phyloP scores from a whole-genome alignment of 129 eudicot species.

The Pulicaria dysenterica region DNA sequence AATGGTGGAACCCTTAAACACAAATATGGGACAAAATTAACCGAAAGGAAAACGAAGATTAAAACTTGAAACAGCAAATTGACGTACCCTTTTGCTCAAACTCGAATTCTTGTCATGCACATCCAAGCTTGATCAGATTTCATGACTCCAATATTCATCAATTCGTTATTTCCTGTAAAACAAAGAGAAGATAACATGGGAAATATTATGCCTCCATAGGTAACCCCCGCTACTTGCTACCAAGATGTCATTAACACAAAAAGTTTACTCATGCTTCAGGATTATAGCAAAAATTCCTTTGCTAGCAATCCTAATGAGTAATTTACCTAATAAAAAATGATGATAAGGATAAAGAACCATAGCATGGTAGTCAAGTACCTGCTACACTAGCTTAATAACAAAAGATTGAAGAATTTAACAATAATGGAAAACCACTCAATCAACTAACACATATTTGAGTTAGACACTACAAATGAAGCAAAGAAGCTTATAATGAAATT shows the following conservation, averaged over 20 bases:
- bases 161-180: constrained; percentile 34
- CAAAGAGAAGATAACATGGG: constrained; percentile 27
- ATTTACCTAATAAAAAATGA: constrained; percentile 10
- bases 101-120: neutral
- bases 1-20: constrained; percentile 5
- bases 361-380: neutral
- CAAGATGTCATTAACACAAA: neutral
- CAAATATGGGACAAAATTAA: neutral
- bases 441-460: constrained; percentile 34
- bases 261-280: neutral
- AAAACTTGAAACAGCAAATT: constrained; percentile 8
- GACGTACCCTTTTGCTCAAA: constrained; percentile 29
- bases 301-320: constrained; percentile 4
- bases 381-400: constrained; percentile 22
- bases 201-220: constrained; percentile 26
- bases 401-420: constrained; percentile 4
- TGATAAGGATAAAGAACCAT: neutral
- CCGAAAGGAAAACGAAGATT: neutral
- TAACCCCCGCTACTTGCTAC: constrained; percentile 4
- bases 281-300: constrained; percentile 9
- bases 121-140: constrained; percentile 8
- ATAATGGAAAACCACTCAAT: constrained; percentile 13
- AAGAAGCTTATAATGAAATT: constrained; percentile 34
- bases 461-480: constrained; percentile 37
- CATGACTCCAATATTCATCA: constrained; percentile 16